Conservation (phyloP, 352 stramenopile genomes). For the Nothophytophthora sp. region DNA sequence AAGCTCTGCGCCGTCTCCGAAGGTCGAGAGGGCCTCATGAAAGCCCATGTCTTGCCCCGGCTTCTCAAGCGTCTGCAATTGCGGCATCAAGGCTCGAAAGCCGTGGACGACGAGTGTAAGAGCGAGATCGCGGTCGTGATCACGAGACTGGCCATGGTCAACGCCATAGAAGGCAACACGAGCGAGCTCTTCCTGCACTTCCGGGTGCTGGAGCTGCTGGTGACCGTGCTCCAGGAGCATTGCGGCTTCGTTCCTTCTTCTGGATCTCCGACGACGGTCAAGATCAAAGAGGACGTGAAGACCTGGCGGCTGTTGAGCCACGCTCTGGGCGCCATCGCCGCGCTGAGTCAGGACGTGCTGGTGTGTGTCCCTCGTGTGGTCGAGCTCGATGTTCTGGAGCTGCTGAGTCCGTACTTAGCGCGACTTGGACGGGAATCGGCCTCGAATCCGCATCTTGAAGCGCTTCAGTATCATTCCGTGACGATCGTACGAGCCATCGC, state of each 20-base stretch:
- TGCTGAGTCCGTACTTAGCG: slow-evolving; percentile 37
- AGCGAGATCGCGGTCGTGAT: slow-evolving; percentile 65
- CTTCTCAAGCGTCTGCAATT: slow-evolving; percentile 77
- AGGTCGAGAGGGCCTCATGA: slow-evolving; percentile 55
- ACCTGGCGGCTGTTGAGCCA: slow-evolving; percentile 51
- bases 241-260: slow-evolving; percentile 6
- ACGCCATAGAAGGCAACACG: slow-evolving; percentile 59
- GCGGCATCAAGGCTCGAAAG: slow-evolving; percentile 7
- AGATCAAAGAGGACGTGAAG: slow-evolving; percentile 22
- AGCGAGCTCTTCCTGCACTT: slow-evolving; percentile 76
- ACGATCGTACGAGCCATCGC: slow-evolving; percentile 52
- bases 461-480: slow-evolving; percentile 52
- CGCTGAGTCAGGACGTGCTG: slow-evolving; percentile 62
- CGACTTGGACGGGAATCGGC: slow-evolving; percentile 4
- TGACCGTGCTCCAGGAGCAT: slow-evolving; percentile 25
- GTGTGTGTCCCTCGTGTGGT: slow-evolving; percentile 59
- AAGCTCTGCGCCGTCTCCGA: slow-evolving; percentile 67
- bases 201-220: slow-evolving; percentile 52
- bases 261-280: slow-evolving; percentile 6
- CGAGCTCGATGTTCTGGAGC: slow-evolving; percentile 34
- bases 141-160: slow-evolving; percentile 49
- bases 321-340: slow-evolving; percentile 49
- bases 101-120: slow-evolving; percentile 54
- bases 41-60: slow-evolving; percentile 60
- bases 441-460: slow-evolving; percentile 22